phyloP scores from a whole-genome alignment of 2,329 filamentous ascomycete genomes.

The Fusarium nurragi region DNA sequence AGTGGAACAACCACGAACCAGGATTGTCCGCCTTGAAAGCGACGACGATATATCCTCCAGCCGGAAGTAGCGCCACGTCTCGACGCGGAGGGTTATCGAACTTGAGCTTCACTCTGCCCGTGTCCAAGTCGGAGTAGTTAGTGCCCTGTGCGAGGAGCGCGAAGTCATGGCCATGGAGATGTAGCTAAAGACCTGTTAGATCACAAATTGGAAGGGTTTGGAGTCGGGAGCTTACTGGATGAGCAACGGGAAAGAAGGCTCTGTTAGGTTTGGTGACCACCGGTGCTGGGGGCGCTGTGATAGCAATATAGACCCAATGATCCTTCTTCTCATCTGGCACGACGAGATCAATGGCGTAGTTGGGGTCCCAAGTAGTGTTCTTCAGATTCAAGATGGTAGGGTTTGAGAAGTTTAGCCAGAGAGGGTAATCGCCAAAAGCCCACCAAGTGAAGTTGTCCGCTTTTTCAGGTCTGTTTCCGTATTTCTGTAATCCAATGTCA shows the following conservation, averaged over 20 bases:
- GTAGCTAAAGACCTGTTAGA: not conserved
- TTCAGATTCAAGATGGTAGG: no score
- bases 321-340: not conserved
- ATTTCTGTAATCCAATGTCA: no score
- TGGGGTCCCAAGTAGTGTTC: no score
- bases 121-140: not conserved
- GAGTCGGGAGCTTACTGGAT: constrained; percentile 2
- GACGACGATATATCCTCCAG: constrained; percentile 4
- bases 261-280: not conserved
- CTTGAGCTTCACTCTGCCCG: not conserved
- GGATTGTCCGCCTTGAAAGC: constrained; percentile 21
- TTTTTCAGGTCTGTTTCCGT: no score
- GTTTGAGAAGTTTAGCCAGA: no score
- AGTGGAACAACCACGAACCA: constrained; percentile 23
- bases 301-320: constrained; percentile 25
- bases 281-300: constrained; percentile 5
- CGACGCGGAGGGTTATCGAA: constrained; percentile 25
- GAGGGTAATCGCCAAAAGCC: no score
- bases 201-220: rapidly evolving
- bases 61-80: constrained; percentile 17
- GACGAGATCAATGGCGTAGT: no score
- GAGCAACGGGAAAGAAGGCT: constrained; percentile 3
- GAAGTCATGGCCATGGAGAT: constrained; percentile 29
- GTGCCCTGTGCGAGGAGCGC: constrained; percentile 12
- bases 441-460: no score